A percentile compares a stretch with the other conserved stretches of the same genome.
These are phyloP conservation scores for Rhynchospora breviuscula DNA, from an alignment of 176 grass and related monocot species.

Conservation along the genomic window DNA sequence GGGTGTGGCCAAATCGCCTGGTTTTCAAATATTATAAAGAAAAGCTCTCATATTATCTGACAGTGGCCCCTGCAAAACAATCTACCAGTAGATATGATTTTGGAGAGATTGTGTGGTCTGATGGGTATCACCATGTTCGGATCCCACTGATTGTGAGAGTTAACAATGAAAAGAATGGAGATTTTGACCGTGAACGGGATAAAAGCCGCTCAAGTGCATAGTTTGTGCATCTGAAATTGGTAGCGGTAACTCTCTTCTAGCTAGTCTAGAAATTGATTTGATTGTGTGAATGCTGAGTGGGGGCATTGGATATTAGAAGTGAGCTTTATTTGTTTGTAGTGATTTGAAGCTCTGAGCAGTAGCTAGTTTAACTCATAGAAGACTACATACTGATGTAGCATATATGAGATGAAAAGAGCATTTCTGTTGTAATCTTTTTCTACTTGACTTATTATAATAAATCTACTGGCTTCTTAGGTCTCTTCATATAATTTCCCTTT, in stretches of 20 bases:
- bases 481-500: background rate
- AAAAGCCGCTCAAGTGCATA: conserved; percentile 22
- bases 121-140: conserved; percentile 69
- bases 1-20: conserved; percentile 54
- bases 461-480: background rate
- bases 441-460: background rate
- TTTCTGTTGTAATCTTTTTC: background rate
- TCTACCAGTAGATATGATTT: conserved; percentile 63
- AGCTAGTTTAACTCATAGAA: conserved; percentile 5
- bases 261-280: background rate
- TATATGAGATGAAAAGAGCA: background rate
- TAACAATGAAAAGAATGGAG: conserved; percentile 27
- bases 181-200: background rate
- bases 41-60: conserved; percentile 54
- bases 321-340: background rate
- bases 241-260: background rate
- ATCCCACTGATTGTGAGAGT: conserved; percentile 77
- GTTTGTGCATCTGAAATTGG: background rate
- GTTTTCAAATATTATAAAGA: conserved; percentile 32
- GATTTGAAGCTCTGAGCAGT: background rate
- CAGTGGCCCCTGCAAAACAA: conserved; percentile 47
- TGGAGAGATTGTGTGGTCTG: conserved; percentile 78
- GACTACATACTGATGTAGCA: conserved; percentile 6
- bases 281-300: background rate
- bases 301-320: background rate